These are phyloP conservation scores for Pyrenochaeta sp. DNA, from an alignment of 2,329 filamentous ascomycete species.

Conservation along the genomic window DNA sequence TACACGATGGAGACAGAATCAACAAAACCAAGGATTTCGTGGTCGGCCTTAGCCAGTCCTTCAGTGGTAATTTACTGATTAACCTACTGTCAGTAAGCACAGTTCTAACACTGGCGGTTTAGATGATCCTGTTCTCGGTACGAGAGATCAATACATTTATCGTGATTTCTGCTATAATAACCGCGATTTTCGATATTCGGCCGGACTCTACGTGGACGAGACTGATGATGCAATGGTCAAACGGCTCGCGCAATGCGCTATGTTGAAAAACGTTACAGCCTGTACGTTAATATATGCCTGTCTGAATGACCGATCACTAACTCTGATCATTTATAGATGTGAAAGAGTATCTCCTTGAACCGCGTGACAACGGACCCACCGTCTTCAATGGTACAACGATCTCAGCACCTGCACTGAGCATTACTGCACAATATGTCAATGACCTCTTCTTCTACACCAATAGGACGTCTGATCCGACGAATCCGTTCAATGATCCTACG, in stretches of 20 bases:
- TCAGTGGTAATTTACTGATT: no score
- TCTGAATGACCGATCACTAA: background rate
- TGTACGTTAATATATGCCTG: background rate
- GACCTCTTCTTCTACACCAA: background rate
- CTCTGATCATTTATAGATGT: background rate
- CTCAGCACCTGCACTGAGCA: background rate
- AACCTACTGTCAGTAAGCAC: no score
- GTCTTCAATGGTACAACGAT: background rate
- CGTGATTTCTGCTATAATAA: no score
- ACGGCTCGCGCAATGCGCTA: background rate
- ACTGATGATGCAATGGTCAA: background rate
- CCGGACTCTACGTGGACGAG: no score
- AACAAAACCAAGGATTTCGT: slow-evolving; percentile 1
- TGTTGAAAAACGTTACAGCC: background rate
- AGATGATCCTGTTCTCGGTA: no score
- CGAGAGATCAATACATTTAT: no score
- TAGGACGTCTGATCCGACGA: background rate
- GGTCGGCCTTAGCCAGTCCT: background rate
- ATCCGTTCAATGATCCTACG: background rate
- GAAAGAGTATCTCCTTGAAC: background rate
- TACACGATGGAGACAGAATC: slow-evolving; percentile 18
- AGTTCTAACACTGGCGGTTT: no score
- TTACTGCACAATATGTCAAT: background rate
- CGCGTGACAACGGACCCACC: background rate
- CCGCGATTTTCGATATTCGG: no score